Evolutionary conservation across 345 rosid species (phyloP), one percentile per base, ranked within the genome.

Genomic region (Psidium friedrichsthalianum): DNA sequence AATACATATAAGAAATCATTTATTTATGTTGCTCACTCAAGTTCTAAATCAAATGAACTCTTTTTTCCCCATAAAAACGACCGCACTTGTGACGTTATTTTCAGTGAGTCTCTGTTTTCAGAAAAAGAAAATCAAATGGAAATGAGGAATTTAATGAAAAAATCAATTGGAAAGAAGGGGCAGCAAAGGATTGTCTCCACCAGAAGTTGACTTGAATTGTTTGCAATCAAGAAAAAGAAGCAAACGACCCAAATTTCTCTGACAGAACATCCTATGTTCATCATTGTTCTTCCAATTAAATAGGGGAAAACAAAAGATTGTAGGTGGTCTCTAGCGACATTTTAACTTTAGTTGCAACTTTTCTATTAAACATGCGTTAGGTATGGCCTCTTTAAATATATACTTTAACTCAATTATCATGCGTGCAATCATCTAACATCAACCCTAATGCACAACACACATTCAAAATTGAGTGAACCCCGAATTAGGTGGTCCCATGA

Each of bases 1-100:
- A 36, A 69, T 36, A 40, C 78, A 69, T 8, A 32, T 8, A 36
- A 0, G 44, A 42, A 69, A 69, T 49, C 10, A 16, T 8, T 32
- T 32, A 32, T 69, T 2, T 69, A 69, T 18, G 78, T 36, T 69
- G 6, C 24, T 12, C 47, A 32, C 11, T 69, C 3, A 6, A 32
- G 24, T 69, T 32, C 0, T 8, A 0, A 69, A 22, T 69, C 36
- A 32, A 32, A 69, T 16, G 9, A 69, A 8, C 13, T 1, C 20
- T 69, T 3, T 18, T 32, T 32, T 49, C 3, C 11, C 51, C 12
- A 18, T 21, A 69, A 24, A 32, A 69, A 69, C 6, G 5, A 69
- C 3, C 0, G 0, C 44, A 42, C 16, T 3, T 0, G 1, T 1
- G 20, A 18, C 3, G 1, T 32, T 69, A 8, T 69, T 32, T 13